Evolutionary conservation across 148 eudicot genomes (phyloP).

Genomic region (Silene conica): DNA sequence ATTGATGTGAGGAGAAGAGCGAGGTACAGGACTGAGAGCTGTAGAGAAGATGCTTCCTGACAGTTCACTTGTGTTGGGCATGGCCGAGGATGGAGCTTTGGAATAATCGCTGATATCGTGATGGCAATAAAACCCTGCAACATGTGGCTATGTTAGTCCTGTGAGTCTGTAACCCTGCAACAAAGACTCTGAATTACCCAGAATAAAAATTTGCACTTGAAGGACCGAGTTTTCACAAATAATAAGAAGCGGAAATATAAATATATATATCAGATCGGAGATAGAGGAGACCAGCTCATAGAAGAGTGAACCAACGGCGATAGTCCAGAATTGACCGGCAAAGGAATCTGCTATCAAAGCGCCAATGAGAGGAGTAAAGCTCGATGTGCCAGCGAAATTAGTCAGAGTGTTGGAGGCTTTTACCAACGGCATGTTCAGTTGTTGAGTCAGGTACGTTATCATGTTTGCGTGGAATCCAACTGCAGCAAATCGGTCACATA

Average conservation of each 20-base stretch:
- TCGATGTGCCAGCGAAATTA: conserved; percentile 63
- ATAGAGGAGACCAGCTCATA: conserved; percentile 49
- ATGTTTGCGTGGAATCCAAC: conserved; percentile 71
- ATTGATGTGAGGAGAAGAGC: conserved; percentile 71
- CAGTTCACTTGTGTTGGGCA: conserved; percentile 38
- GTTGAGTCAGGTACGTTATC: conserved; percentile 74
- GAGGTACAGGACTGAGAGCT: conserved; percentile 56
- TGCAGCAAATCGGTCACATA: conserved; percentile 72
- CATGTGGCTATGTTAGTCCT: background rate
- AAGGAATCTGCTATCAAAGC: conserved; percentile 75
- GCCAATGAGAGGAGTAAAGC: conserved; percentile 72
- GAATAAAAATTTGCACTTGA: too few species aligned
- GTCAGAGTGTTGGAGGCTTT: conserved; percentile 73
- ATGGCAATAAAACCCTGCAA: conserved; percentile 31
- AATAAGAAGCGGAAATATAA: too few species aligned
- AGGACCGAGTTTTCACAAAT: too few species aligned
- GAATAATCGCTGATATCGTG: conserved; percentile 28
- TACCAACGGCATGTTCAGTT: conserved; percentile 67
- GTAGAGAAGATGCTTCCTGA: conserved; percentile 43
- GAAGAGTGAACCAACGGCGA: conserved; percentile 54
- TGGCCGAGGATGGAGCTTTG: conserved; percentile 28
- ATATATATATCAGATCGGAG: too few species aligned
- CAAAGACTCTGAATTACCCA: too few species aligned
- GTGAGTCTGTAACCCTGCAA: too few species aligned
- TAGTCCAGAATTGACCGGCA: conserved; percentile 81